Evolutionary conservation across 495 filamentous ascomycete species (phyloP).

Genomic region (Penicillium bialowiezense): DNA sequence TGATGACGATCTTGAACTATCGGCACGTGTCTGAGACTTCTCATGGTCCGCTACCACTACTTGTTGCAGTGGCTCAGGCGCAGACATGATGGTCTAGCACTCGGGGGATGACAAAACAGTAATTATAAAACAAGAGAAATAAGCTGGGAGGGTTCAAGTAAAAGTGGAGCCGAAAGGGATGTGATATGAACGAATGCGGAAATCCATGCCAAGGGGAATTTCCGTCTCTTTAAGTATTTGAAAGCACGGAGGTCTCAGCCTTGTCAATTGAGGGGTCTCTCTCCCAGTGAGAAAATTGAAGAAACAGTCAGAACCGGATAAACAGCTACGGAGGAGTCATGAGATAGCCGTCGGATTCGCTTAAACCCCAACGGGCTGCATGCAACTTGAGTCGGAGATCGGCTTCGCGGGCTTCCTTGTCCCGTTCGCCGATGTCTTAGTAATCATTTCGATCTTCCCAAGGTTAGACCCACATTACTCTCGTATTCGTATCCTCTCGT

Average conservation of each 20-base stretch:
- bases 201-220: neutral
- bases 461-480: too few species aligned
- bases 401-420: constrained; percentile 1
- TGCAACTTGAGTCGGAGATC: neutral
- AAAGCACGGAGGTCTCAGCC: too few species aligned
- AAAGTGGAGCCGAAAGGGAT: neutral
- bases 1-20: constrained; percentile 15
- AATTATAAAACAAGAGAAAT: neutral
- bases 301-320: neutral
- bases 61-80: constrained; percentile 15
- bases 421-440: constrained; percentile 4
- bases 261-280: too few species aligned
- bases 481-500: too few species aligned
- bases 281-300: neutral
- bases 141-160: neutral
- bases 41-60: constrained; percentile 15
- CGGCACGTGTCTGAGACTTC: constrained; percentile 12
- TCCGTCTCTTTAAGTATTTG: too few species aligned
- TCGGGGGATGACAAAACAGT: neutral
- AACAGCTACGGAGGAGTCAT: neutral
- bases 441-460: neutral
- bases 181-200: neutral
- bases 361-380: neutral
- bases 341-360: constrained; percentile 10
- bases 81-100: constrained; percentile 11